These are phyloP conservation scores for Aeschynomene evenia DNA, from an alignment of 306 rosid genomes.

Conservation along the genomic window DNA sequence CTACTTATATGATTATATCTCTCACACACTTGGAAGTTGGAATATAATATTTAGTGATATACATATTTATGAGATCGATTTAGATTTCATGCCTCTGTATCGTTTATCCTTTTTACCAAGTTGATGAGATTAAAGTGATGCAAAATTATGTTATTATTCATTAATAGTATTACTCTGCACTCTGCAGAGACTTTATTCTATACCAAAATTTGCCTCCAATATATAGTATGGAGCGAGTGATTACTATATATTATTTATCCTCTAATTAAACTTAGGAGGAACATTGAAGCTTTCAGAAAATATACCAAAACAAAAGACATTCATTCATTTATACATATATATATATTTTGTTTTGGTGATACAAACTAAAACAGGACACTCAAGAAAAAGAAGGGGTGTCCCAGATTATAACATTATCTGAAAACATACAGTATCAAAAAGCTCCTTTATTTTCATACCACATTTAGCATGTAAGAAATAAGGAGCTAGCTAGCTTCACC, in stretches of 20 bases:
- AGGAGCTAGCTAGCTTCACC: no score
- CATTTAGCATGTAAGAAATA: background rate
- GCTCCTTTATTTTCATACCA: slow-evolving; percentile 28
- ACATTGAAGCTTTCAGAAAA: slow-evolving; percentile 20
- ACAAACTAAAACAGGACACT: slow-evolving; percentile 39
- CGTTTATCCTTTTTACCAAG: slow-evolving; percentile 22
- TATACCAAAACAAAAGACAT: background rate
- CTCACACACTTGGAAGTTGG: slow-evolving; percentile 14
- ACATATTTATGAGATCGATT: background rate
- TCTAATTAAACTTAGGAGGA: slow-evolving; percentile 16
- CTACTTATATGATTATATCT: slow-evolving; percentile 14
- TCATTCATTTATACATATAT: slow-evolving; percentile 11
- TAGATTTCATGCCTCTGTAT: background rate
- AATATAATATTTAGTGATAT: background rate
- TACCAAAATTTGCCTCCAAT: background rate
- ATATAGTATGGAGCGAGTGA: background rate
- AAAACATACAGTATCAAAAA: slow-evolving; percentile 22
- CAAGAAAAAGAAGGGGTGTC: slow-evolving; percentile 39
- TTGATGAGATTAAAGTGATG: slow-evolving; percentile 22
- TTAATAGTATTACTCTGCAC: slow-evolving; percentile 1
- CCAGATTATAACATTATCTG: slow-evolving; percentile 21
- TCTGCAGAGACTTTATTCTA: slow-evolving; percentile 7
- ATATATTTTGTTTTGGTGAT: slow-evolving; percentile 13
- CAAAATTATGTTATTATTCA: slow-evolving; percentile 17
- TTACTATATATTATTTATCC: background rate